A percentile compares a stretch with the other conserved stretches of the same genome.
These are phyloP conservation scores for Pleurotus cornucopiae DNA, from an alignment of 768 basidiomycete species.

Conservation along the genomic window DNA sequence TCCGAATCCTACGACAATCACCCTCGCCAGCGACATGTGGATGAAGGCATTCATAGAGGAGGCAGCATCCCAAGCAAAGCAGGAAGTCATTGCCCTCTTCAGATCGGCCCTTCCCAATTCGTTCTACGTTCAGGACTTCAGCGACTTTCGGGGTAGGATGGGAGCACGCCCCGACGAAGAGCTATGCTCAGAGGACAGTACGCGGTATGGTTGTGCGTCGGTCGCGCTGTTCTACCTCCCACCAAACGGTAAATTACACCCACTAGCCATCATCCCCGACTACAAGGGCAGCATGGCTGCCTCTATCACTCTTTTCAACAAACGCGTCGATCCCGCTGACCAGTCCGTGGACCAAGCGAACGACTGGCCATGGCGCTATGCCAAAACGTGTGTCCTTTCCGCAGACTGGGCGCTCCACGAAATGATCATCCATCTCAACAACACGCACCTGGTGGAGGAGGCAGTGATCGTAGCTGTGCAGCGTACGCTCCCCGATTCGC, in stretches of 20 bases:
- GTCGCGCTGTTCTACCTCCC: conserved; percentile 24
- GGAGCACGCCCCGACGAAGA: conserved; percentile 13
- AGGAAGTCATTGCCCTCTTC: not conserved
- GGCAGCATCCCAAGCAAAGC: conserved; percentile 10
- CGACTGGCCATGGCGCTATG: conserved; percentile 12
- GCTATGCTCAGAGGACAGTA: conserved; percentile 1
- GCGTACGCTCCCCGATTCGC: conserved; percentile 16
- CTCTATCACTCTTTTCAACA: conserved; percentile 25
- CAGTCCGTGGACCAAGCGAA: conserved; percentile 4
- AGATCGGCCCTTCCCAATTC: conserved; percentile 10
- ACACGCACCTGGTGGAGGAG: conserved; percentile 27
- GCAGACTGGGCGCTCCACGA: conserved; percentile 27
- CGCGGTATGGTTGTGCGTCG: conserved; percentile 15
- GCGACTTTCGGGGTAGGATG: conserved; percentile 17
- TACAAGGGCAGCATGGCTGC: conserved; percentile 21
- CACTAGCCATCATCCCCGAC: conserved; percentile 23
- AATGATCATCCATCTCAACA: conserved; percentile 20
- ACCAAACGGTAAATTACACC: conserved; percentile 21
- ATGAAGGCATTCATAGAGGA: conserved; percentile 14
- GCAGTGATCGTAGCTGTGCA: conserved; percentile 24
- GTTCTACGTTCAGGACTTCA: conserved; percentile 21
- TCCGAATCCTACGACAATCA: conserved; percentile 22
- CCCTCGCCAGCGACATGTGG: conserved; percentile 17
- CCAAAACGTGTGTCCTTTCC: conserved; percentile 23
- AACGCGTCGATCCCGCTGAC: conserved; percentile 9